A percentile compares a stretch with the other conserved stretches of the same genome.
Conservation (phyloP, 176 grass and related monocot genomes). For the Oryza rufipogon region DNA sequence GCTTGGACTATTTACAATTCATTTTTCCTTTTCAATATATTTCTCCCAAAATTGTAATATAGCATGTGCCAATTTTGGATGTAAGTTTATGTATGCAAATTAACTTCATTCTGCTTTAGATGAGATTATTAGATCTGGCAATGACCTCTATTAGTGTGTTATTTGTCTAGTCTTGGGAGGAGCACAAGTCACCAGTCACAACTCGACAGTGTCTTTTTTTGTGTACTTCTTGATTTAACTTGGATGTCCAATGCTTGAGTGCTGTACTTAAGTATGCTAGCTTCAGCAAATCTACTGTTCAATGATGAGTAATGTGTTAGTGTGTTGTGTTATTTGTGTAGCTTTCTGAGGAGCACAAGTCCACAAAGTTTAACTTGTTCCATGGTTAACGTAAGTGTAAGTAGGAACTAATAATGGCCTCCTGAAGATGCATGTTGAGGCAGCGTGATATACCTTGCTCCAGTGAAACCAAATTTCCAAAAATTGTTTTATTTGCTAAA, state of each 20-base stretch:
- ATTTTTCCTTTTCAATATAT: neutral
- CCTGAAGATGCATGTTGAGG: neutral
- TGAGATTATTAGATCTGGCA: neutral
- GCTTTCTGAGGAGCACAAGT: conserved; percentile 2
- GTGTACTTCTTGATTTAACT: conserved; percentile 17
- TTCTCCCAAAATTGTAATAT: neutral
- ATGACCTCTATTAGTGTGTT: neutral
- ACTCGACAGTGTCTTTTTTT: neutral
- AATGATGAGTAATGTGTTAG: neutral
- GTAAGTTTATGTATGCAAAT: neutral
- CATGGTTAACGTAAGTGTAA: conserved; percentile 18
- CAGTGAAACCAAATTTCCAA: neutral
- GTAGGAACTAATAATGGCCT: neutral
- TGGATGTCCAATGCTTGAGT: neutral
- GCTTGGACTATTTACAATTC: neutral
- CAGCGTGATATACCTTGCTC: neutral
- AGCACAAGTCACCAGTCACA: conserved; percentile 6
- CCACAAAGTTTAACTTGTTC: neutral
- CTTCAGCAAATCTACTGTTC: conserved; percentile 17
- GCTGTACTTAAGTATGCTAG: conserved; percentile 11
- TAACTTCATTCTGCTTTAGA: neutral
- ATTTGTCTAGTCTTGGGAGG: neutral
- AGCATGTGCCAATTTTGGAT: neutral
- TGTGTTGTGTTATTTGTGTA: conserved; percentile 5
- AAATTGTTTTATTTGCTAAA: neutral